These are phyloP conservation scores for Leccinum subtestaceum DNA, from an alignment of 768 basidiomycete genomes.

Conservation along the genomic window DNA sequence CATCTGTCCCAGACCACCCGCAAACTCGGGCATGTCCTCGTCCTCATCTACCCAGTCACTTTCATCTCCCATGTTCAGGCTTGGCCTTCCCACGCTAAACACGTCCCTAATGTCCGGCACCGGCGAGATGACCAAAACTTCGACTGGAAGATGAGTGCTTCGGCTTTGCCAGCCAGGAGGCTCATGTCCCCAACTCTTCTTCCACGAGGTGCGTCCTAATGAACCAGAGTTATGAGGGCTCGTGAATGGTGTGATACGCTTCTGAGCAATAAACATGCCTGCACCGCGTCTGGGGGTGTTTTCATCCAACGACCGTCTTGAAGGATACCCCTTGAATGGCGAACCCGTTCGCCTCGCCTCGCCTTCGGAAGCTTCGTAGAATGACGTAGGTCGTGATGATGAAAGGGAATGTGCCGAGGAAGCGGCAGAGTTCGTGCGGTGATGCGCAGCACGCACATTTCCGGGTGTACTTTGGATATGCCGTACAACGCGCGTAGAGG, in stretches of 20 bases:
- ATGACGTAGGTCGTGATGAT: slow-evolving; percentile 76
- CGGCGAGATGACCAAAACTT: slow-evolving; percentile 72
- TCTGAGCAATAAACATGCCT: slow-evolving; percentile 79
- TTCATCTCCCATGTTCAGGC: slow-evolving; percentile 65
- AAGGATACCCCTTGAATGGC: slow-evolving; percentile 52
- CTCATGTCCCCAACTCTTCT: slow-evolving; percentile 85
- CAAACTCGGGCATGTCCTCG: slow-evolving; percentile 68
- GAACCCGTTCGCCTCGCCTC: slow-evolving; percentile 64
- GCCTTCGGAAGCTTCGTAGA: slow-evolving; percentile 70
- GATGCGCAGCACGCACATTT: slow-evolving; percentile 46
- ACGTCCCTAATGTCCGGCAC: slow-evolving; percentile 64
- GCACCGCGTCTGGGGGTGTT: slow-evolving; percentile 37
- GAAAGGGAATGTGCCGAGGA: slow-evolving; percentile 75
- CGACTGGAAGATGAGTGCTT: slow-evolving; percentile 63
- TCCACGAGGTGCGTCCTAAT: slow-evolving; percentile 76
- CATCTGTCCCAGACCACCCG: slow-evolving; percentile 73
- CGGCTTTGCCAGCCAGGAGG: slow-evolving; percentile 82
- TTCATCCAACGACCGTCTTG: slow-evolving; percentile 50
- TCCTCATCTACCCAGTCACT: slow-evolving; percentile 90
- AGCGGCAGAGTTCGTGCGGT: slow-evolving; percentile 70
- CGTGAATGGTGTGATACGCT: slow-evolving; percentile 70
- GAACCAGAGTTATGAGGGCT: slow-evolving; percentile 49
- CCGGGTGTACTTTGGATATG: slow-evolving; percentile 46
- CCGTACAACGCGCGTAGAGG: slow-evolving; percentile 77
- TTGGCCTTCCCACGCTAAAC: slow-evolving; percentile 60